Evolutionary conservation across 306 rosid species (phyloP).

Genomic region (Prunus mume): DNA sequence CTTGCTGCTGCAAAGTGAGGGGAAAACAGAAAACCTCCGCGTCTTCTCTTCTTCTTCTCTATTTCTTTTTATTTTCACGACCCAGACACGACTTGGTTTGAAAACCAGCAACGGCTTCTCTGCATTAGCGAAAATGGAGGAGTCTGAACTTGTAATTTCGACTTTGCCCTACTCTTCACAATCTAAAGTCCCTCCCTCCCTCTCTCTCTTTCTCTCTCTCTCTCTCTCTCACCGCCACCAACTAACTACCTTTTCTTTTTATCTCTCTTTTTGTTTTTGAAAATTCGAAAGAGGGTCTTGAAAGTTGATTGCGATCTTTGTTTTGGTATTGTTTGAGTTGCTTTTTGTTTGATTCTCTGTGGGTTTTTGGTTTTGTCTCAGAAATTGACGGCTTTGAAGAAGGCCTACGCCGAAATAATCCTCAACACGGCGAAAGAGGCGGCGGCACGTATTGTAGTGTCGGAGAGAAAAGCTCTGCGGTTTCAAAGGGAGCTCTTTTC

Average conservation of each 20-base stretch:
- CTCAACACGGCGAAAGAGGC: slow-evolving; percentile 84
- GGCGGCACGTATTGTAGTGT: slow-evolving; percentile 67
- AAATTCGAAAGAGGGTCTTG: slow-evolving; percentile 5
- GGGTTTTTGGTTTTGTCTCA: slow-evolving; percentile 25
- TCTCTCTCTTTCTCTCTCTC: neutral
- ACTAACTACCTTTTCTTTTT: slow-evolving; percentile 7
- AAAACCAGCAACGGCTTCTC: slow-evolving; percentile 5
- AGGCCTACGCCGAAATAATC: slow-evolving; percentile 77
- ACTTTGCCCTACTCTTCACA: neutral
- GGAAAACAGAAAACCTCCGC: slow-evolving; percentile 50
- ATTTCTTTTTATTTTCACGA: neutral
- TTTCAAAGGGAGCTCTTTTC: slow-evolving; percentile 55
- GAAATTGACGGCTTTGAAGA: slow-evolving; percentile 83
- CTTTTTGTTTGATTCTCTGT: neutral
- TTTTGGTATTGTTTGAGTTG: slow-evolving; percentile 11
- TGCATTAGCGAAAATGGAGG: slow-evolving; percentile 38
- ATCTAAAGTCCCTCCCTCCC: neutral
- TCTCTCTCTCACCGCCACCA: neutral
- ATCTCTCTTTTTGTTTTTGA: neutral
- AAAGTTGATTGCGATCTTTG: slow-evolving; percentile 20
- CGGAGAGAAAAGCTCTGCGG: slow-evolving; percentile 61
- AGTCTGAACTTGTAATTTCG: slow-evolving; percentile 45
- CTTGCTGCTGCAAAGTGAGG: slow-evolving; percentile 26
- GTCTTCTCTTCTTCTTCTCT: slow-evolving; percentile 15
- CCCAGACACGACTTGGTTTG: slow-evolving; percentile 3